These are phyloP conservation scores for Lipomyces orientalis DNA, from an alignment of 805 yeast species.

Conservation along the genomic window DNA sequence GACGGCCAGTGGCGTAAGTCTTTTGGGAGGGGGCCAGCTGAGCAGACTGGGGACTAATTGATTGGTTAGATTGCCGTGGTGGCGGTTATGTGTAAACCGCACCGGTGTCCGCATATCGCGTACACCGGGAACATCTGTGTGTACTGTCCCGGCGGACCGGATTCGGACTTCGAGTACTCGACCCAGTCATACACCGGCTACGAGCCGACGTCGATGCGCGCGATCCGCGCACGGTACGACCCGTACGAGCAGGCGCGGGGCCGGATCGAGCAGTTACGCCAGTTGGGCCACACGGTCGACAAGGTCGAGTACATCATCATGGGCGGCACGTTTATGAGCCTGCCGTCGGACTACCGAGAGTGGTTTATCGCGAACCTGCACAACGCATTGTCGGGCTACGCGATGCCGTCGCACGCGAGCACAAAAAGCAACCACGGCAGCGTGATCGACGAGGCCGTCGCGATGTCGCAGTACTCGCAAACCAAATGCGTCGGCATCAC, in stretches of 20 bases:
- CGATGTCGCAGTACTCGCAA: slow-evolving; percentile 87
- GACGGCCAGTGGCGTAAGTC: slow-evolving; percentile 80
- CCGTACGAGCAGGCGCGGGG: slow-evolving; percentile 99
- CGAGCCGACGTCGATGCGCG: slow-evolving; percentile 99
- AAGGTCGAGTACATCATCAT: slow-evolving; percentile 96
- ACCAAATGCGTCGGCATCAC: slow-evolving; percentile 99
- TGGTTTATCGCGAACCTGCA: slow-evolving; percentile 86
- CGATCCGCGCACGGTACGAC: slow-evolving; percentile 97
- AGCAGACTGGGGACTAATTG: no score
- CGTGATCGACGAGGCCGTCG: slow-evolving; percentile 83
- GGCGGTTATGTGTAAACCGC: slow-evolving; percentile 99
- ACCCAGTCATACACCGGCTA: slow-evolving; percentile 98
- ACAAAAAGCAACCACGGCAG: slow-evolving; percentile 11
- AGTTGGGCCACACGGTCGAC: slow-evolving; percentile 93
- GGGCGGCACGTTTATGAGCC: slow-evolving; percentile 99
- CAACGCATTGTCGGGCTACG: slow-evolving; percentile 92
- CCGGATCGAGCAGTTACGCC: slow-evolving; percentile 92
- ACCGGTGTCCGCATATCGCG: slow-evolving; percentile 98
- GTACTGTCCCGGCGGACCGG: slow-evolving; percentile 98
- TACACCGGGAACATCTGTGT: slow-evolving; percentile 99
- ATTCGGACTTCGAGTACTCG: slow-evolving; percentile 95
- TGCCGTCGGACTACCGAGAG: slow-evolving; percentile 89
- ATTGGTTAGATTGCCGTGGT: slow-evolving; percentile 80
- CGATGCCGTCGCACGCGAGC: slow-evolving; percentile 53
- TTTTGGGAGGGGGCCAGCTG: no score